Base-by-base conservation (phyloP, 164 flowering plant species). In the Houttuynia cordata region DNA sequence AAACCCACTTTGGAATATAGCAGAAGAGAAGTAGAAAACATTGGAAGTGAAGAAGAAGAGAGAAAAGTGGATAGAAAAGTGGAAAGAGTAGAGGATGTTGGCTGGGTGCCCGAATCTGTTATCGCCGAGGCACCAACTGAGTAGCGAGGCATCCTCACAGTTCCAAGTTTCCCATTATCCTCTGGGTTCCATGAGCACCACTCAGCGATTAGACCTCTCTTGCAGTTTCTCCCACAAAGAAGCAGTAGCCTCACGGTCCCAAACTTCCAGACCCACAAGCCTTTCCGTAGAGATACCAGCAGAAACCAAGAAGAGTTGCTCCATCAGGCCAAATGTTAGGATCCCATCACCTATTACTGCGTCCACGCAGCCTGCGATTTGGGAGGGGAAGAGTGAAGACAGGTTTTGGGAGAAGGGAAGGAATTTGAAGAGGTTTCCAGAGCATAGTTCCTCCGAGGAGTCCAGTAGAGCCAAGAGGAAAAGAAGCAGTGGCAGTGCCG, bases 71-170 rank as follows among this genome's bases (percentile, higher is more conserved):
- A 75, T 68, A 71, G 71, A 63, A 25, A 39, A 79, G 64, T 78
- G 82, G 75, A 68, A 71, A 70, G 65, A 39, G 30, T 81, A 81
- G 85, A 86, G 81, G 68, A 91, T 91, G 98, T 91, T 91, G 98
- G 96, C 95, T 68, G 98, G 96, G 80, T 85, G 87, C 69, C 86
- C 96, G 40, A 68, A 88, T 82, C 73, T 91, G 80, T 67, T 85
- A 78, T 88, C 98, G 19, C 95, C 93, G 13, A 88, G 96, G 85
- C 88, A 84, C 77, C 80, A 94, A 80, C 81, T 86, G 73, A 85
- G 90, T 75, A 79, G 87, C 67, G 90, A 91, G 76, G 78, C 83
- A 69, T 62, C 86, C 8, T 75, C 78, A 67, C 87, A 85, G 73
- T 80, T 79, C 62, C 87, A 83, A 80, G 83, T 87, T 76, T 86